A percentile compares a stretch with the other conserved stretches of the same genome.
Evolutionary conservation across 306 rosid genomes (phyloP).

Genomic region (Dalbergia oliveri): DNA sequence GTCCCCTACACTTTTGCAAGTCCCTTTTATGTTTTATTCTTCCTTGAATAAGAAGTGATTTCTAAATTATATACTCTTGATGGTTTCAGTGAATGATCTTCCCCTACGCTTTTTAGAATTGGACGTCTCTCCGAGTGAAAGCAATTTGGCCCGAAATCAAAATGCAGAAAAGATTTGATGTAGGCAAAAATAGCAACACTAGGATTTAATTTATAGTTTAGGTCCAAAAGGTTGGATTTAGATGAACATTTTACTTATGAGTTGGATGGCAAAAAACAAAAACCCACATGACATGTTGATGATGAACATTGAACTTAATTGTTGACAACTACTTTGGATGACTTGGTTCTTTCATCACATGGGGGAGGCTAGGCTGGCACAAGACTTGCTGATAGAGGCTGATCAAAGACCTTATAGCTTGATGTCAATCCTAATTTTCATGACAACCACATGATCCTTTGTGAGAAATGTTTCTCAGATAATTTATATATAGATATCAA

Average conservation of each 20-base stretch:
- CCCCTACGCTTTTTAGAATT: neutral
- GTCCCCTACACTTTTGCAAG: neutral
- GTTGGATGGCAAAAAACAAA: constrained; percentile 34
- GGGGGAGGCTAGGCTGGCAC: constrained; percentile 46
- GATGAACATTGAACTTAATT: constrained; percentile 6
- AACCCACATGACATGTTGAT: constrained; percentile 40
- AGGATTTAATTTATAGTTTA: constrained; percentile 21
- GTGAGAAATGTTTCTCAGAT: no score
- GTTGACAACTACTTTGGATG: constrained; percentile 43
- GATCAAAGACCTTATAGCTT: constrained; percentile 21
- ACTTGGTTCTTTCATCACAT: constrained; percentile 48
- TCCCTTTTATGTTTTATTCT: neutral
- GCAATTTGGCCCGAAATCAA: neutral
- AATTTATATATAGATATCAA: no score
- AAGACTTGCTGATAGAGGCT: constrained; percentile 18
- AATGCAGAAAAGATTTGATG: constrained; percentile 1
- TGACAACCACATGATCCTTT: constrained; percentile 14
- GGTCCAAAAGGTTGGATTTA: neutral
- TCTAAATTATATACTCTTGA: neutral
- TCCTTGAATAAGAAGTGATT: neutral
- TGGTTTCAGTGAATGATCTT: neutral
- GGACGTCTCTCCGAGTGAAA: neutral
- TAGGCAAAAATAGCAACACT: neutral
- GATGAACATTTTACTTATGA: constrained; percentile 24
- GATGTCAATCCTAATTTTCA: constrained; percentile 6